Base-by-base conservation (phyloP, 1,284 basidiomycete species). In the Cryptococcus sp. region DNA sequence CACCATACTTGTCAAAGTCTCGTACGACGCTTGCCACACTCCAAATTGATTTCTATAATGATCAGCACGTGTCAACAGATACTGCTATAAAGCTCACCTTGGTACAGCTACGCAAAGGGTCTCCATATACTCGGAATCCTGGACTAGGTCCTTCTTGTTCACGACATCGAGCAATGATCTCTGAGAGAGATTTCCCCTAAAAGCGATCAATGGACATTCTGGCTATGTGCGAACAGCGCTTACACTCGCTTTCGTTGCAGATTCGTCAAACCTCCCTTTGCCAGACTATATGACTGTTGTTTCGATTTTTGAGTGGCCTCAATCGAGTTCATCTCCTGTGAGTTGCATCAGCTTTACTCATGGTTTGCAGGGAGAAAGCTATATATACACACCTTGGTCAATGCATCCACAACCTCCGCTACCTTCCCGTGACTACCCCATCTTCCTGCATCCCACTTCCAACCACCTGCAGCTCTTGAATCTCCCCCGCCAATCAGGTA, bases 101-200 rank as follows among this genome's bases (percentile, higher is more conserved):
- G 95, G 93, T 23, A 98, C 92, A 13, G 94, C 95, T 4, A 98
- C 90, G 11, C 98, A 78, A 35, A 96, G 77, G 0, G 95, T 96
- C 73, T 97, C 90, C 62, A 98, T 79, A 72, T 92, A 98, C 73
- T 99, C 96, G 4, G 91, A 96, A 56, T 90, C 85, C 54, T 75
- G 68, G 37, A 79, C 78, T 50, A 97, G 81, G 71, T 98, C 84
- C 14, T 89, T 86, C 62, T 86, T 84, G 49, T 85, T 84, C 15
- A 98, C 89, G 14, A 98, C 80, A 54, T 96, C 94, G 14, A 84
- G 84, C 31, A 98, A 80, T 6, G 90, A 90, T 52, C 88, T 83
- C 44, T 92, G 86, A 37, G 93, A 93, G 33, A 99, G 83, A 73
- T 98, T 98, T 3, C 96, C 96, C 30, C 92, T 97, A 68, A 23